These are phyloP conservation scores for Calonectria henricotiae DNA, from an alignment of 2,329 filamentous ascomycete species.

Conservation along the genomic window DNA sequence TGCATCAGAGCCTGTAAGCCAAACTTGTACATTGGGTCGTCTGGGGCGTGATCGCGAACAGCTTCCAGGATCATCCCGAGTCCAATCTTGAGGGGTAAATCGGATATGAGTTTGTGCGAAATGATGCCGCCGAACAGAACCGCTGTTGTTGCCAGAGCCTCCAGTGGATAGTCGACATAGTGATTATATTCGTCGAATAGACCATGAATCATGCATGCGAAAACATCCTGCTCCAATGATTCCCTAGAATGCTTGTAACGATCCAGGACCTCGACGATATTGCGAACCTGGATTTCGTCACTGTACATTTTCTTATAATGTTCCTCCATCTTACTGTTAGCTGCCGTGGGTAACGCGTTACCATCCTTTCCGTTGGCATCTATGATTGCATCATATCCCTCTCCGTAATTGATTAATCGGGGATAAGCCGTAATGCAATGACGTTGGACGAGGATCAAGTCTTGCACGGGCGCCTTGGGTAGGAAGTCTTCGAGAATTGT, in stretches of 20 bases:
- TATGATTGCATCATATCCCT: constrained; percentile 92
- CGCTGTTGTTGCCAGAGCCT: constrained; percentile 94
- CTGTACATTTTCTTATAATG: constrained; percentile 99
- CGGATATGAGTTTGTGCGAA: constrained; percentile 91
- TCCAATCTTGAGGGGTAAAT: constrained; percentile 93
- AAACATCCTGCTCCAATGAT: constrained; percentile 90
- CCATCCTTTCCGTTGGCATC: constrained; percentile 86
- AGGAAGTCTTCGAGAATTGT: constrained; percentile 83
- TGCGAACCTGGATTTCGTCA: constrained; percentile 87
- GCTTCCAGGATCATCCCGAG: constrained; percentile 98
- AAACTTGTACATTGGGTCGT: constrained; percentile 98
- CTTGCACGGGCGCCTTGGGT: constrained; percentile 73
- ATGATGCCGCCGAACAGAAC: constrained; percentile 98
- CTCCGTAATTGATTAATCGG: constrained; percentile 94
- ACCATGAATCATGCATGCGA: constrained; percentile 98
- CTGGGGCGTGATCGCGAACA: constrained; percentile 85
- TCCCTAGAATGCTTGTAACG: constrained; percentile 91
- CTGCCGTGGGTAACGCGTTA: constrained; percentile 84
- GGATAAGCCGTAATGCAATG: constrained; percentile 94
- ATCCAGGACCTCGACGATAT: constrained; percentile 88
- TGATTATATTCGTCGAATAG: constrained; percentile 98
- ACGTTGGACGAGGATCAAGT: constrained; percentile 86
- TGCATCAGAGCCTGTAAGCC: constrained; percentile 95
- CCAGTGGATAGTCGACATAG: constrained; percentile 95
- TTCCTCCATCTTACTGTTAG: constrained; percentile 95